Evolutionary conservation across 768 basidiomycete genomes (phyloP).

Genomic region (Trametes villosa): DNA sequence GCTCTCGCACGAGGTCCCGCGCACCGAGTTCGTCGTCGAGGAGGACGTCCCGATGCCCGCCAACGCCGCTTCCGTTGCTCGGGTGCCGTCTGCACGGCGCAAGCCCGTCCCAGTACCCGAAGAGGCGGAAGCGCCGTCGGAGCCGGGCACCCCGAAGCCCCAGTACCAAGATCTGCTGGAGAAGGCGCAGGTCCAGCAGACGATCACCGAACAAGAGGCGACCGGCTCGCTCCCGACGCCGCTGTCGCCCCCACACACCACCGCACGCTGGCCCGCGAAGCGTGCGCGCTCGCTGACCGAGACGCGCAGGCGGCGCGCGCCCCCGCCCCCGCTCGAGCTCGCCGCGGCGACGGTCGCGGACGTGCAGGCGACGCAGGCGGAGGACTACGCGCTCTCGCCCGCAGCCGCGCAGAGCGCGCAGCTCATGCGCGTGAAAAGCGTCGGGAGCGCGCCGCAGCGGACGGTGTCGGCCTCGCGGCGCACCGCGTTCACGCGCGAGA

Average conservation of each 20-base stretch:
- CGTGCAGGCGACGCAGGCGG: not conserved
- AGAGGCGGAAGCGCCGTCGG: not conserved
- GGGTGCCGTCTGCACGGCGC: conserved; percentile 12
- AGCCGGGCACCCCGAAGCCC: not conserved
- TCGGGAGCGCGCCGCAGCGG: conserved; percentile 23
- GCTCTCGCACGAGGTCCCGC: conserved; percentile 19
- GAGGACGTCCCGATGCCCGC: conserved; percentile 6
- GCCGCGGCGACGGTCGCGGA: not conserved
- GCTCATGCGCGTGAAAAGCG: conserved; percentile 24
- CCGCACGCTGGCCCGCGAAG: not conserved
- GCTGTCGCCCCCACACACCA: conserved; percentile 15
- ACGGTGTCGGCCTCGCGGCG: conserved; percentile 21
- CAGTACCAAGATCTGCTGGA: not conserved
- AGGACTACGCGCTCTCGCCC: conserved; percentile 10
- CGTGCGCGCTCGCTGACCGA: conserved; percentile 1
- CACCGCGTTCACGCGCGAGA: conserved; percentile 22
- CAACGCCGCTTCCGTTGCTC: not conserved
- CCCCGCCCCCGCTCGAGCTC: not conserved
- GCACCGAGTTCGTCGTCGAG: conserved; percentile 7
- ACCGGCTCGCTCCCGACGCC: conserved; percentile 24
- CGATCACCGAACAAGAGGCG: conserved; percentile 14
- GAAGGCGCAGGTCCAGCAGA: not conserved
- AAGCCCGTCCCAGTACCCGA: conserved; percentile 6
- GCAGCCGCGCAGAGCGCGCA: not conserved
- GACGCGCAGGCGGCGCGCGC: not conserved